Evolutionary conservation across 768 basidiomycete species (phyloP).

Genomic region (Candolleomyces aberdarensis): DNA sequence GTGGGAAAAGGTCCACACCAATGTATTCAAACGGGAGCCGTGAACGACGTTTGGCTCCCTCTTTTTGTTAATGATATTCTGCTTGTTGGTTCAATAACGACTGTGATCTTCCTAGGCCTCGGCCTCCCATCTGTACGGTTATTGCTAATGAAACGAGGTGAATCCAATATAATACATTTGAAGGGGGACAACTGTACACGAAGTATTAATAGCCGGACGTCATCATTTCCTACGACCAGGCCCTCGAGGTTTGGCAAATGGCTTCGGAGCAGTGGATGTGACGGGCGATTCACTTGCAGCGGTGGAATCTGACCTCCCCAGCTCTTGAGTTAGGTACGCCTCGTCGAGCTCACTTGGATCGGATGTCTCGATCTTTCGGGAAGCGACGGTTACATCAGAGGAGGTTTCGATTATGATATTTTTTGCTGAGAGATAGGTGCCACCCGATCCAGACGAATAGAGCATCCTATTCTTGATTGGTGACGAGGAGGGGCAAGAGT

Average conservation of each 20-base stretch:
- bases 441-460: slow-evolving; percentile 69
- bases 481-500: slow-evolving; percentile 81
- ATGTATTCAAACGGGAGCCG: no score
- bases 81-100: no score
- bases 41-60: no score
- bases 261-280: slow-evolving; percentile 32
- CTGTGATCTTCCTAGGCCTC: no score
- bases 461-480: slow-evolving; percentile 88
- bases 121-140: no score
- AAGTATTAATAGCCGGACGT: not conserved
- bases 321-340: slow-evolving; percentile 54
- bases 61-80: no score
- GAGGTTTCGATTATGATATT: slow-evolving; percentile 42
- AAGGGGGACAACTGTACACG: not conserved
- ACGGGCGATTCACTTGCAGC: not conserved
- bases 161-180: no score
- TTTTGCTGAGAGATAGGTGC: slow-evolving; percentile 57
- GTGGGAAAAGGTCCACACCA: no score
- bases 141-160: no score
- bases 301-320: slow-evolving; percentile 29
- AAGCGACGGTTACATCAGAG: slow-evolving; percentile 37
- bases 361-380: slow-evolving; percentile 80
- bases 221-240: slow-evolving; percentile 51
- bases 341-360: slow-evolving; percentile 73
- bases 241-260: slow-evolving; percentile 70